phyloP scores from a whole-genome alignment of 371 early-diverging fungal species.

The Apophysomyces elegans region DNA sequence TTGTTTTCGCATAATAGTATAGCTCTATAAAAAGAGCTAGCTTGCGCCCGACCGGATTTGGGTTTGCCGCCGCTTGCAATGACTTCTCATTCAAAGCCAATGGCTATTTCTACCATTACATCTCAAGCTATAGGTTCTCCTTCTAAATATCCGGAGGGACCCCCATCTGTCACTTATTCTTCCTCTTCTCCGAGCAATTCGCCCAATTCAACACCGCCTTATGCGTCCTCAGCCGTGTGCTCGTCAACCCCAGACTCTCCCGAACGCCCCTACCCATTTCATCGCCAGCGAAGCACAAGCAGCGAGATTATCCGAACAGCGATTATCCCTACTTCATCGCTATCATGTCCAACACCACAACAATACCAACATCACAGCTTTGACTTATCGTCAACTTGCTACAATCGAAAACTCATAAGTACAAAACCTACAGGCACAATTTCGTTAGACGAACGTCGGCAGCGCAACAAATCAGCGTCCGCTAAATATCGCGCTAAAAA shows the following conservation, averaged over 20 bases:
- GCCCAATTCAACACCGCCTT: not conserved
- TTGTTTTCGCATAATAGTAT: not conserved
- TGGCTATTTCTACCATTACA: constrained; percentile 7
- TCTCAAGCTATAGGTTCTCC: constrained; percentile 1
- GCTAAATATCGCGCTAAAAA: constrained; percentile 65
- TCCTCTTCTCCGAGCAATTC: not conserved
- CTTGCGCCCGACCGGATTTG: not conserved
- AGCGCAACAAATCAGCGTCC: constrained; percentile 59
- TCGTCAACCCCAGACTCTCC: not conserved
- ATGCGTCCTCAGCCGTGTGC: not conserved
- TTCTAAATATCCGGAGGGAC: not conserved
- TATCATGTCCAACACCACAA: constrained; percentile 1
- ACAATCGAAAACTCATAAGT: not conserved
- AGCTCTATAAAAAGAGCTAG: not conserved
- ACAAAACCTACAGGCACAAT: constrained; percentile 20
- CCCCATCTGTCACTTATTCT: not conserved
- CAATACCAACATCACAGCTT: not conserved
- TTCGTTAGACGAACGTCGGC: constrained; percentile 52
- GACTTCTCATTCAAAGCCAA: constrained; percentile 2
- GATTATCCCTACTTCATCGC: not conserved
- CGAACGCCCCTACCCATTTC: not conserved
- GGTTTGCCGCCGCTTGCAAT: not conserved
- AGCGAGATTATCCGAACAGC: not conserved
- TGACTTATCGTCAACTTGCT: not conserved
- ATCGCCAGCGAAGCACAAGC: not conserved